Conservation (phyloP, 306 rosid genomes). For the Corylus heterophylla region DNA sequence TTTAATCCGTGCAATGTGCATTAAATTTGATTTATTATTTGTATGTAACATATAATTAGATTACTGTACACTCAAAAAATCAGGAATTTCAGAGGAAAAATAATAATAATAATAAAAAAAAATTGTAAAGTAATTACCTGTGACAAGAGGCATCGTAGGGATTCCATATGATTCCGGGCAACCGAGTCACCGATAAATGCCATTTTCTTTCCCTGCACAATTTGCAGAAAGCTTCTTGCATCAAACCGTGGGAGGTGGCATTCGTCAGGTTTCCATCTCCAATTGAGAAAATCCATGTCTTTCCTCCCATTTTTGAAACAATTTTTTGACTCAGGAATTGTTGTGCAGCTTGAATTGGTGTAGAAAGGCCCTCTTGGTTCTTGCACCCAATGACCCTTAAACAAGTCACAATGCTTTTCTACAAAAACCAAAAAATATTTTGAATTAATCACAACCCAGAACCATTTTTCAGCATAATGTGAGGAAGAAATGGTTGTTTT, state of each 20-base stretch:
- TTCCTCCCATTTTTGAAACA: constrained; percentile 77
- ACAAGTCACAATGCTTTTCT: constrained; percentile 64
- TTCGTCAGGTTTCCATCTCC: constrained; percentile 85
- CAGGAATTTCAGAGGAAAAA: neutral
- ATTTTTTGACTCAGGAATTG: constrained; percentile 76
- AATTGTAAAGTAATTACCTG: constrained; percentile 42
- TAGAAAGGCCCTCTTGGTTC: constrained; percentile 44
- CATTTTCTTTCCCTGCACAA: constrained; percentile 68
- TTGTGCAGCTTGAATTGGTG: constrained; percentile 66
- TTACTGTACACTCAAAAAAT: neutral
- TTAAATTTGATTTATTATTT: too few species aligned
- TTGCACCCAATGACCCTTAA: constrained; percentile 67
- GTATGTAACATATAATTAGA: too few species aligned
- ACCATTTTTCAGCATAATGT: neutral
- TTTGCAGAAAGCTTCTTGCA: constrained; percentile 47
- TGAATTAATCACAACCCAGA: neutral
- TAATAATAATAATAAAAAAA: neutral
- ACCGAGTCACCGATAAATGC: constrained; percentile 92
- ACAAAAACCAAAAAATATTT: neutral
- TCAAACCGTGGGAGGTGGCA: constrained; percentile 71
- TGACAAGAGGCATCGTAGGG: constrained; percentile 78
- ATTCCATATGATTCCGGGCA: constrained; percentile 83
- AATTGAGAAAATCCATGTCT: constrained; percentile 67
- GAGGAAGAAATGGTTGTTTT: neutral
- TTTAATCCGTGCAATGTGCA: too few species aligned